Conservation (phyloP, 805 yeast species). For the Candida ascalaphidarum region DNA sequence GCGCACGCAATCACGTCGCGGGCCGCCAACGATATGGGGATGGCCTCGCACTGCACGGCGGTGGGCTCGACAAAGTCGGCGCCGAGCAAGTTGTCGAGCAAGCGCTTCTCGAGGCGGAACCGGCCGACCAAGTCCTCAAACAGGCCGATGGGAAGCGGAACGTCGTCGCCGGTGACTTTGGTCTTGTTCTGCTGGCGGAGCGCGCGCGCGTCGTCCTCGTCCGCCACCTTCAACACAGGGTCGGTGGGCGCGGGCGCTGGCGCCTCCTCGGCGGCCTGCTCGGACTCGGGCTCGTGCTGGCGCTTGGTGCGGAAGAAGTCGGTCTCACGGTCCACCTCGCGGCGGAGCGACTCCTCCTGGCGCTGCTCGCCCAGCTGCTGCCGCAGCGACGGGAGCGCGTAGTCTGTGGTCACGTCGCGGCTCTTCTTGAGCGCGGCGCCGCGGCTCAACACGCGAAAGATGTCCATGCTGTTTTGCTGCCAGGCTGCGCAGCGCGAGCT, state of each 20-base stretch:
- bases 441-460: constrained; percentile 73
- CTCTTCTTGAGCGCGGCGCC: constrained; percentile 74
- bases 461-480: constrained; percentile 77
- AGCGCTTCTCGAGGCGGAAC: constrained; percentile 51
- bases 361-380: constrained; percentile 19
- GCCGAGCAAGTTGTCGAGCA: constrained; percentile 56
- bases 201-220: constrained; percentile 48
- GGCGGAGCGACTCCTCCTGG: constrained; percentile 32
- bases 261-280: constrained; percentile 18
- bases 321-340: constrained; percentile 58
- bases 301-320: constrained; percentile 73
- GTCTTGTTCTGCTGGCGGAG: constrained; percentile 55
- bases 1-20: constrained; percentile 90
- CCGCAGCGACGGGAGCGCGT: constrained; percentile 17
- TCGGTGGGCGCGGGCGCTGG: no score
- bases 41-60: constrained; percentile 84
- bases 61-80: constrained; percentile 82
- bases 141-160: constrained; percentile 87
- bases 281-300: constrained; percentile 10
- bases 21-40: constrained; percentile 61
- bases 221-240: constrained; percentile 38
- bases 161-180: constrained; percentile 75
- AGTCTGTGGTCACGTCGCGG: constrained; percentile 36
- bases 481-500: no score
- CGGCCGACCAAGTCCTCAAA: constrained; percentile 73